Base-by-base conservation (phyloP, 176 grass and related monocot genomes). In the Musa beccarii region DNA sequence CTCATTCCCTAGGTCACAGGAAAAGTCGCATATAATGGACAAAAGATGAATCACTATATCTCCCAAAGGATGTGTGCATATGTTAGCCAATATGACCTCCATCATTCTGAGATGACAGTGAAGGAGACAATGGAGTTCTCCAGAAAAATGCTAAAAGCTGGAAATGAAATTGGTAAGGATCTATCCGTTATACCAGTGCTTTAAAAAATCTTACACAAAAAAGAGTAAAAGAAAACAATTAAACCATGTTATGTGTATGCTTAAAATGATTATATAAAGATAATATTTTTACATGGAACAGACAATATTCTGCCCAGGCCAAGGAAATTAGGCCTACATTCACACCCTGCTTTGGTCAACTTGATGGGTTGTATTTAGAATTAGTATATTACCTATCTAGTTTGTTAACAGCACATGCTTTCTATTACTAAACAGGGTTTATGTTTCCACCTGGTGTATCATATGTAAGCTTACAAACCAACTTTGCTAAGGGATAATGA, bases 91-190 rank as follows among this genome's bases (percentile, higher is more conserved):
- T 16, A 66, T 53, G 75, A 66, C 13, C 11, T 66, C 49, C 75
- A 77, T 49, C 75, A 77, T 25, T 19, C 75, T 52, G 75, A 77
- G 75, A 77, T 77, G 75, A 77, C 75, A 4, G 61, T 52, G 21
- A 66, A 61, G 61, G 75, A 77, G 61, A 77, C 75, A 10, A 13
- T 77, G n/a, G 75, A 77, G 75, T 77, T 77, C 21, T 77, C 75
- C 17, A 63, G 20, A 66, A 52, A 65, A 23, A 8, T 77, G 61
- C 25, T 66, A 26, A 77, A 25, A 53, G 61, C 75, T 24, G 61
- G 61, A 77, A n/a, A 77, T 66, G 19, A 61, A 25, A 64, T 15
- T 51, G 61, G 75, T 66, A 61, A 76, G 75, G 49, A 66, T 66
- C 34, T 52, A 15, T 1, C n/a, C 9, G 10, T 29, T 56, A 17